Percentiles rank a stretch among this genome's conserved stretches.
Conservation (phyloP, 108 stramenopile species). For the Cyclotella kingstonii region DNA sequence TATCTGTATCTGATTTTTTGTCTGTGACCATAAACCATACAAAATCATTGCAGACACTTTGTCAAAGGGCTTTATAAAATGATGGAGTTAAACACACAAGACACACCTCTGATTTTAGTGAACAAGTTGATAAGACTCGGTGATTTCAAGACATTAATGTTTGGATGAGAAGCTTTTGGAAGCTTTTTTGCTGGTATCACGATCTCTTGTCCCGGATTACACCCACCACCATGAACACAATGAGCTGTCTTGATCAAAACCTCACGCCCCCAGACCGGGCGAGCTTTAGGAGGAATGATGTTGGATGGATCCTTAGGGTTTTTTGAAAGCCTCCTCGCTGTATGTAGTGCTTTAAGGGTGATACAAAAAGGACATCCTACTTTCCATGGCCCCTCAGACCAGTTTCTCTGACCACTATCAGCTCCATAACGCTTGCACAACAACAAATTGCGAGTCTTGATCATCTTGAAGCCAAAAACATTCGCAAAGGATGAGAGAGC, state of each 20-base stretch:
- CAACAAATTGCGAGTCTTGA: constrained; percentile 12
- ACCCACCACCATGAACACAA: constrained; percentile 10
- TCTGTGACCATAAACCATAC: constrained; percentile 5
- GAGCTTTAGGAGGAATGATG: not conserved
- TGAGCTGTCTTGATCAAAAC: constrained; percentile 10
- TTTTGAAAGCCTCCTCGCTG: not conserved
- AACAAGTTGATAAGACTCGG: constrained; percentile 16
- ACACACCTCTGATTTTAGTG: constrained; percentile 27
- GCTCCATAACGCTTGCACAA: constrained; percentile 6
- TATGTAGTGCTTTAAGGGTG: constrained; percentile 7
- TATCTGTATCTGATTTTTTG: constrained; percentile 42
- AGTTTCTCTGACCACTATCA: constrained; percentile 8
- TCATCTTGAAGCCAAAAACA: constrained; percentile 7
- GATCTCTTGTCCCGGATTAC: constrained; percentile 2
- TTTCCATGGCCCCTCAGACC: constrained; percentile 11
- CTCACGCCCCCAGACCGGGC: constrained; percentile 6
- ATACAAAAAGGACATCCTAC: constrained; percentile 6
- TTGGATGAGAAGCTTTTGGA: constrained; percentile 9
- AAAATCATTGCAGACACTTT: not conserved
- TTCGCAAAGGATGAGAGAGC: not conserved
- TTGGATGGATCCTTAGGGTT: constrained; percentile 7
- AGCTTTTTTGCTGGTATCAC: not conserved
- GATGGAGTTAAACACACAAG: not conserved
- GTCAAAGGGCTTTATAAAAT: not conserved
- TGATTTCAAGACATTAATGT: constrained; percentile 11